Evolutionary conservation across 495 filamentous ascomycete species (phyloP), one percentile per base, ranked within the genome.

Genomic region (Pyrenopolyporus hunteri): DNA sequence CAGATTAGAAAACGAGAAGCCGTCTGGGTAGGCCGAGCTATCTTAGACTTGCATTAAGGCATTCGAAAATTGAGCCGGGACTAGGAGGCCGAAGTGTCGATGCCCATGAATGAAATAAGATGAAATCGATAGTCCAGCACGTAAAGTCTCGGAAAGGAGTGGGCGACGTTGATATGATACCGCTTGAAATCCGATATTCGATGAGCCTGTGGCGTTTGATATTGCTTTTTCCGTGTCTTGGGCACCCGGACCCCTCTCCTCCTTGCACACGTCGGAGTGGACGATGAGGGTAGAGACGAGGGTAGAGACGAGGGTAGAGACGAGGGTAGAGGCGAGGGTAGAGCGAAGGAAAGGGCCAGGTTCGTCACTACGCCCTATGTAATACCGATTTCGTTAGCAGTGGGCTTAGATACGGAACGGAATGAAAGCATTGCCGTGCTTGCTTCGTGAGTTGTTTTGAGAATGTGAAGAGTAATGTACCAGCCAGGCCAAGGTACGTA

Each of bases 41-140:
- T 56, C 51, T 25, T 56, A 51, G 54, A 51, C 31, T 47, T 28
- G 57, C 51, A 61, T 50, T 22, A 39, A 36, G 29, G 53, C 16
- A 26, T 16, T 35, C 29, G 1, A 58, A 17, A 58, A 58, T 60
- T 57, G 55, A 51, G 28, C 56, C 44, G 58, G 54, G 49, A 63
- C 40, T 22, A 29, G 17, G 42, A 39, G 25, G 17, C 61, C 49
- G 61, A 59, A 64, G 63, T 55, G 49, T 37, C 49, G 44, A 67
- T 65, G 29, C 37, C 53, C 22, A 44, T 35, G 40, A 48, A 60
- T 46, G 35, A 50, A 52, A 63, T 31, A 50, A 36, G 54, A 58
- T 16, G 26, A 43, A 46, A 57, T 63, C 67, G 59, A 69, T 64
- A 67, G 63, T 67, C 47, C 22, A 67, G 28, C 4, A 43, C 26